Percentiles rank a stretch among this genome's conserved stretches.
Evolutionary conservation across 108 stramenopile species (phyloP).

Genomic region (Cyclotella choctawhatcheeana): DNA sequence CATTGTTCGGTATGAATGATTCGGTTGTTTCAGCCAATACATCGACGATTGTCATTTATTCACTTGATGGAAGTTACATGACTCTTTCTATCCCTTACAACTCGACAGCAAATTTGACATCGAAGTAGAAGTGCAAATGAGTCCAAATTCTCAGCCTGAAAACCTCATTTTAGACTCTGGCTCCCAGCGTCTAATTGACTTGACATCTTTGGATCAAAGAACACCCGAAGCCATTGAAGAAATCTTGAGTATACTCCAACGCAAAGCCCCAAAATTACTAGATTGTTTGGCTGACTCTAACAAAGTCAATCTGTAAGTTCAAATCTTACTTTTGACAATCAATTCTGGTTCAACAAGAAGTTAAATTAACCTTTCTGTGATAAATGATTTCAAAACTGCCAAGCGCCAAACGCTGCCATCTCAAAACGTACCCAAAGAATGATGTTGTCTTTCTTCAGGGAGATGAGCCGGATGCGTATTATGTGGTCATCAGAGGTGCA

Average conservation of each 20-base stretch:
- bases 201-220: conserved; percentile 6
- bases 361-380: too few relatives aligned
- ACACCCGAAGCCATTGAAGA: conserved; percentile 19
- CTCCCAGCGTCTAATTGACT: conserved; percentile 1
- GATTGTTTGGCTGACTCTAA: conserved; percentile 29
- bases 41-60: conserved; percentile 2
- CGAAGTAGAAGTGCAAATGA: not conserved
- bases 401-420: conserved; percentile 16
- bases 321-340: too few relatives aligned
- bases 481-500: conserved; percentile 36
- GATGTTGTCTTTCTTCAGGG: conserved; percentile 39
- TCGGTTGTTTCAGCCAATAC: not conserved
- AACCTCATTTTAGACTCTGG: conserved; percentile 13
- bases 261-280: conserved; percentile 30
- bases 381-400: too few relatives aligned
- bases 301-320: too few relatives aligned
- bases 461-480: conserved; percentile 42
- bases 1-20: not conserved
- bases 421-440: conserved; percentile 20
- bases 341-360: too few relatives aligned
- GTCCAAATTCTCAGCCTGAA: not conserved
- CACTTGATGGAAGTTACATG: conserved; percentile 3
- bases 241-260: conserved; percentile 13
- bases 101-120: not conserved
- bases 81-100: not conserved